A percentile compares a stretch with the other conserved stretches of the same genome.
Evolutionary conservation across 177 flowering plant genomes (phyloP).

Genomic region (Tripterygium wilfordii): DNA sequence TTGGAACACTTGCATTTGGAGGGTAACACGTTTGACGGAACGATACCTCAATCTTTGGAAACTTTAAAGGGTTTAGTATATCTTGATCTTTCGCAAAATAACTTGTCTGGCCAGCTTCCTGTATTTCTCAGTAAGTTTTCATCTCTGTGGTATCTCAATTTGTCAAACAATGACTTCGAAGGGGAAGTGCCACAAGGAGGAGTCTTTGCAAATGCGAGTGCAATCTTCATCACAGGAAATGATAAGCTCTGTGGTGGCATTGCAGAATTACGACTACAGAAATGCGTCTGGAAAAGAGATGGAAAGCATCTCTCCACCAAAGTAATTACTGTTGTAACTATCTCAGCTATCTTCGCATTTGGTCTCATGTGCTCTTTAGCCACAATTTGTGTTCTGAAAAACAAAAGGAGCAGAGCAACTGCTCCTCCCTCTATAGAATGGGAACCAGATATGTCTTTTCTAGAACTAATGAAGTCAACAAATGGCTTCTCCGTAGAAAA

Average conservation of each 20-base stretch:
- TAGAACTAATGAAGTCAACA: background rate
- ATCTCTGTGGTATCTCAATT: conserved; percentile 3
- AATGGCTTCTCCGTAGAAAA: conserved; percentile 4
- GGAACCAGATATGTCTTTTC: background rate
- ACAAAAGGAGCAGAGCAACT: too few relatives aligned
- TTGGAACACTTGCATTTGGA: conserved; percentile 5
- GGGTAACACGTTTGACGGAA: conserved; percentile 25
- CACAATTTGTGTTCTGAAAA: too few relatives aligned
- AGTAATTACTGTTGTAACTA: background rate
- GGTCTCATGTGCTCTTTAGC: too few relatives aligned
- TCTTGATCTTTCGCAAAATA: conserved; percentile 34
- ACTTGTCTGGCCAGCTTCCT: conserved; percentile 32
- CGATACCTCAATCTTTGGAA: conserved; percentile 28
- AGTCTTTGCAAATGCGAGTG: conserved; percentile 17
- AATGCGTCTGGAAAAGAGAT: background rate
- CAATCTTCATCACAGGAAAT: conserved; percentile 21
- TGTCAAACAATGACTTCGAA: conserved; percentile 19
- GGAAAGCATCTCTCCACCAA: background rate
- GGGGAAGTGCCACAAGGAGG: conserved; percentile 26
- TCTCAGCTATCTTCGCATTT: too few relatives aligned
- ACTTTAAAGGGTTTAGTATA: conserved; percentile 18
- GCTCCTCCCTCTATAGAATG: too few relatives aligned
- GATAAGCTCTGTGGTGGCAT: background rate
- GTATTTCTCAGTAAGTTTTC: conserved; percentile 4
- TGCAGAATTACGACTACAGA: background rate